Conservation (phyloP, 2,329 filamentous ascomycete species). For the Xylogone sp. region DNA sequence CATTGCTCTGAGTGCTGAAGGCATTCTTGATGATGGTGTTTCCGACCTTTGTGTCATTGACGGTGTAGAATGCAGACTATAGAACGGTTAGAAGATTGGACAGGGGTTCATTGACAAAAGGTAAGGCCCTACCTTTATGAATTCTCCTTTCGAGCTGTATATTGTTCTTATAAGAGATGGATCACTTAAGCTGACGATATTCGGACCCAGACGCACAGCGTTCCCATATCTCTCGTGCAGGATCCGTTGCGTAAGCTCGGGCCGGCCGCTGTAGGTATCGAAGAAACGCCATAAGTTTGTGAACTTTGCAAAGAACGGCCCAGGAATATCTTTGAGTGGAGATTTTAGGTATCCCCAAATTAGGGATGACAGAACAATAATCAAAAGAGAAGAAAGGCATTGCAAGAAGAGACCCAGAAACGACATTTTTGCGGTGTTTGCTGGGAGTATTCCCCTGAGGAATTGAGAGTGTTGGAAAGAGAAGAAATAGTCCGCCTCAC, state of each 20-base stretch:
- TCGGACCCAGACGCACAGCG: slow-evolving; percentile 21
- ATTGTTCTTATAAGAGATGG: slow-evolving; percentile 12
- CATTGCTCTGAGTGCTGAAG: slow-evolving; percentile 18
- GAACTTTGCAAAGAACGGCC: slow-evolving; percentile 23
- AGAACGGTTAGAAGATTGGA: not conserved
- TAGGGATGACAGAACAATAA: not conserved
- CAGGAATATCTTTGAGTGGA: slow-evolving; percentile 17
- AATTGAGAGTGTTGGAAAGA: no score
- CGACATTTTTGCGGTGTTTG: not conserved
- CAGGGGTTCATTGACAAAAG: not conserved
- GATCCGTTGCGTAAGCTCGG: slow-evolving; percentile 10
- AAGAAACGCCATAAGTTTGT: slow-evolving; percentile 23
- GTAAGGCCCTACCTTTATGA: slow-evolving; percentile 13
- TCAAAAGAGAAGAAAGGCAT: not conserved
- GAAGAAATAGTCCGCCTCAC: no score
- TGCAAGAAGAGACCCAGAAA: slow-evolving; percentile 2
- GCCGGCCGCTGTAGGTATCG: slow-evolving; percentile 12
- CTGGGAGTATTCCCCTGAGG: no score
- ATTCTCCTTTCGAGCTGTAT: slow-evolving; percentile 13
- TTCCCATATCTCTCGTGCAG: slow-evolving; percentile 19
- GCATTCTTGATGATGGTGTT: slow-evolving; percentile 13
- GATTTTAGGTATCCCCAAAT: slow-evolving; percentile 8
- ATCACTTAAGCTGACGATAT: slow-evolving; percentile 21
- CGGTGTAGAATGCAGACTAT: slow-evolving; percentile 18
- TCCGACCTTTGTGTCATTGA: slow-evolving; percentile 17